phyloP scores from a whole-genome alignment of 371 early-diverging fungal species.

The Furculomyces boomerangus region DNA sequence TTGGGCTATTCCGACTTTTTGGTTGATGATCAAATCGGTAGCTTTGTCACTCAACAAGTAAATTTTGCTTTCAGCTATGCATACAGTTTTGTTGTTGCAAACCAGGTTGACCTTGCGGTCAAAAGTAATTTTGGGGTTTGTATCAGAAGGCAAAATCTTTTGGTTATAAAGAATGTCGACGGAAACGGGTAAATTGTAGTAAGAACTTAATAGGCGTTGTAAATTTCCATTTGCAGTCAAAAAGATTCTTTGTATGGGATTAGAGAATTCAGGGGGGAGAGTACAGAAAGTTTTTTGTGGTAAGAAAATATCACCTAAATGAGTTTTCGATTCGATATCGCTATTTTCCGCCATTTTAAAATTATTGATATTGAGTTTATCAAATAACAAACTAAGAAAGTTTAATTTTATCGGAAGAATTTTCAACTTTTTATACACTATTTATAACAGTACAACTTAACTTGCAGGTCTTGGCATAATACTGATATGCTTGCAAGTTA shows the following conservation, averaged over 20 bases:
- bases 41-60: constrained; percentile 27
- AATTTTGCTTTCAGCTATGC: constrained; percentile 31
- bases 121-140: not conserved
- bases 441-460: too few species aligned
- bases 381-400: not conserved
- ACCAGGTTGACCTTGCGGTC: constrained; percentile 31
- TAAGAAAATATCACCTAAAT: not conserved
- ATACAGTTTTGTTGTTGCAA: constrained; percentile 29
- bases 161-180: constrained; percentile 17
- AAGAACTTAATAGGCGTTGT: constrained; percentile 34
- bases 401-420: not conserved
- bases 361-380: not conserved
- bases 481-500: too few species aligned
- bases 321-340: not conserved
- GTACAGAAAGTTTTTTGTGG: constrained; percentile 28
- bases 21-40: constrained; percentile 25
- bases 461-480: too few species aligned
- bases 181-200: constrained; percentile 25
- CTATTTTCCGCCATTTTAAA: not conserved
- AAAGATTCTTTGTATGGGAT: constrained; percentile 33
- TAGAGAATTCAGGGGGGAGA: constrained; percentile 30
- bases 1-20: constrained; percentile 39
- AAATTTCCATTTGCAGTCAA: constrained; percentile 40
- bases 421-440: too few species aligned
- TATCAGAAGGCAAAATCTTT: not conserved